Percentiles rank a stretch among this genome's conserved stretches.
Conservation (phyloP, 192 early-diverging fungal species). For the Gamsiella multidivaricata region DNA sequence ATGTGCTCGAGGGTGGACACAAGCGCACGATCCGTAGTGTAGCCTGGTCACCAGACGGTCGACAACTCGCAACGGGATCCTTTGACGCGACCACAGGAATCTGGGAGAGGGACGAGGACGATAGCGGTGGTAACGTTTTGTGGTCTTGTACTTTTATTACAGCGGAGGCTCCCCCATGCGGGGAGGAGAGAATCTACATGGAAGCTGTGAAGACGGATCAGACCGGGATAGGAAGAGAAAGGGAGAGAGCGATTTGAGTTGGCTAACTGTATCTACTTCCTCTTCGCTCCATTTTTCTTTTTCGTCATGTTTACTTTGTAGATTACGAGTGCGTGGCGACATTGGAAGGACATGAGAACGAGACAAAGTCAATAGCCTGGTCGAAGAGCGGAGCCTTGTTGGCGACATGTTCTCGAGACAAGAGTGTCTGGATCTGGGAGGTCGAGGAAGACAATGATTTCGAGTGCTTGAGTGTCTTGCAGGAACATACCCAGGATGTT, state of each 20-base stretch:
- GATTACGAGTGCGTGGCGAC: slow-evolving; percentile 93
- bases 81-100: slow-evolving; percentile 95
- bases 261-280: neutral
- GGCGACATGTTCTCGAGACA: slow-evolving; percentile 95
- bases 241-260: no score
- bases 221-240: slow-evolving; percentile 16
- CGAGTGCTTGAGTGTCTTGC: slow-evolving; percentile 93
- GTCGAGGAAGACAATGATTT: slow-evolving; percentile 89
- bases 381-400: slow-evolving; percentile 82
- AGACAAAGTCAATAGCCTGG: slow-evolving; percentile 95
- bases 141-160: neutral
- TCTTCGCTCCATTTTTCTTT: no score
- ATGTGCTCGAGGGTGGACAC: slow-evolving; percentile 85
- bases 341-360: slow-evolving; percentile 98
- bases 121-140: slow-evolving; percentile 35
- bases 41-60: slow-evolving; percentile 80
- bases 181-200: neutral
- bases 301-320: slow-evolving; percentile 9
- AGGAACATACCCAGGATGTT: slow-evolving; percentile 97
- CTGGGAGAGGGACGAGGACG: slow-evolving; percentile 82
- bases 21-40: slow-evolving; percentile 92
- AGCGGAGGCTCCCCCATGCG: neutral
- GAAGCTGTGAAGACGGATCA: slow-evolving; percentile 3
- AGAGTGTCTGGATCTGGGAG: slow-evolving; percentile 99
- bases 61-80: slow-evolving; percentile 84